Conservation (phyloP, 1,284 basidiomycete genomes). For the Puccinia polysora region DNA sequence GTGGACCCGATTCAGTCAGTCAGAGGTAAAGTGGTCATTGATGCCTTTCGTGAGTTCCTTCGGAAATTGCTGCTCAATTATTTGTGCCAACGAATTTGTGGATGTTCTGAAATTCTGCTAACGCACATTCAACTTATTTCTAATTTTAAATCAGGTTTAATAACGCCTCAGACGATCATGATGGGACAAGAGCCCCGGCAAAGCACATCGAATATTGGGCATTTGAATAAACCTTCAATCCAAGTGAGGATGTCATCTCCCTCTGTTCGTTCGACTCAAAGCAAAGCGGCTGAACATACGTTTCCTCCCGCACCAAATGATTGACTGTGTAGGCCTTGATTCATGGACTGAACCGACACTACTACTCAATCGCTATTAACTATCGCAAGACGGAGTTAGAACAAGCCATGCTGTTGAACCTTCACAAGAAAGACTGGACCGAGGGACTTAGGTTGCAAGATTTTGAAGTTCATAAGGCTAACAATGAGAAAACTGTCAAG, state of each 20-base stretch:
- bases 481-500: conserved; percentile 86
- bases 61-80: too few species aligned
- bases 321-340: conserved; percentile 52
- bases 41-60: conserved; percentile 72
- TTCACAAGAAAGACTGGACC: conserved; percentile 97
- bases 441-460: conserved; percentile 85
- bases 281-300: background rate
- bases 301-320: too few species aligned
- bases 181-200: conserved; percentile 91
- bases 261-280: conserved; percentile 2
- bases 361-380: conserved; percentile 93
- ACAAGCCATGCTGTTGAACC: conserved; percentile 95
- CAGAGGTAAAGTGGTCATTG: conserved; percentile 91
- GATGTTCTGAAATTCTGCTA: too few species aligned
- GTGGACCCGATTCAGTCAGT: conserved; percentile 99
- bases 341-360: conserved; percentile 90
- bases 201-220: conserved; percentile 96
- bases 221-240: conserved; percentile 97
- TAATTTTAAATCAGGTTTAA: conserved; percentile 57
- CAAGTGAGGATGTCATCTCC: conserved; percentile 58
- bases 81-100: too few species aligned
- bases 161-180: conserved; percentile 74
- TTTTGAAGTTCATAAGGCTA: conserved; percentile 76
- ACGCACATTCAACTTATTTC: background rate
- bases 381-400: conserved; percentile 95